Evolutionary conservation across 73 alveolate species (phyloP), one percentile per base, ranked within the genome.

Genomic region (Paramecium sexaurelia): DNA sequence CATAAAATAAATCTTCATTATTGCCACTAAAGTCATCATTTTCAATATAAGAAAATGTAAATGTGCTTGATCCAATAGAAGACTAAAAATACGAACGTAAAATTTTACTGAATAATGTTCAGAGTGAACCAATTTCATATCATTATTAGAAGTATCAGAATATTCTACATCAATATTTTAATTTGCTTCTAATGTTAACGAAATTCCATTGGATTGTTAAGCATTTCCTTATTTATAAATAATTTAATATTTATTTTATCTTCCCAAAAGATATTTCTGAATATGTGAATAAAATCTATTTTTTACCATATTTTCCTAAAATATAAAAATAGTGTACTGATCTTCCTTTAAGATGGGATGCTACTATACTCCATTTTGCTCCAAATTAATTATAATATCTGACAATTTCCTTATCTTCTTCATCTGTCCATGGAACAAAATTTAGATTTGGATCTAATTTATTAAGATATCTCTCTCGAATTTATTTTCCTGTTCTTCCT

Each of bases 401-500:
- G 20, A 20, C 39, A 9, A 73, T 32, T 37, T 32, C 32, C 13
- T 35, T 0, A 37, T 73, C 87, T 73, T 73, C 87, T 73, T 73
- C 11, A 13, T 73, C 87, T 1, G 87, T 73, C 87, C 87, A 73
- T 73, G 36, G 67, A 11, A 20, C 67, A 32, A 35, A 35, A 20
- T 73, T 73, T 17, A 73, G 55, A 20, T 35, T 73, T 9, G 87
- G 87, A 73, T 73, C 57, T 20, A 73, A 35, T 29, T 73, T 27
- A 41, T 73, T 73, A 1, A 73, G 17, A 73, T 73, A 73, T 36
- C 57, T 73, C 26, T 73, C 87, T 37, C 87, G 7, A 19, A 73
- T 41, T 17, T 73, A 19, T 73, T 41, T 73, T 73, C 56, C 87
- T 20, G 87, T 96, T 57, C 85, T 86, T 35, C 71, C 71, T 61